These are phyloP conservation scores for Xylariaceae sp. DNA, from an alignment of 2,329 filamentous ascomycete species.

Conservation along the genomic window DNA sequence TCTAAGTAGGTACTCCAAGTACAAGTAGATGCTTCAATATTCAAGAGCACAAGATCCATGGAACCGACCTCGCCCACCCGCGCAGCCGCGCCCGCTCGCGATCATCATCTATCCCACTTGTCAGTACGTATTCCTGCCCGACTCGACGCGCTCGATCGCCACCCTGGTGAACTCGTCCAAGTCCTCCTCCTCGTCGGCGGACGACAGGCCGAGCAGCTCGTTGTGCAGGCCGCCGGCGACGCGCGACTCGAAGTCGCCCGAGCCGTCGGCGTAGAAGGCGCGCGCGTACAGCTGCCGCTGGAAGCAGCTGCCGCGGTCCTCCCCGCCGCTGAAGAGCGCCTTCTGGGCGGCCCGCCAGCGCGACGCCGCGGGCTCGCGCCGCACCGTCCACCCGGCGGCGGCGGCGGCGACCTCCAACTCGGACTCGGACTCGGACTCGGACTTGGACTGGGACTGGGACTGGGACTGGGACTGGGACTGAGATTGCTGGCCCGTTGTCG, in stretches of 20 bases:
- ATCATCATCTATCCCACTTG: too few species aligned
- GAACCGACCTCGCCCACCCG: too few species aligned
- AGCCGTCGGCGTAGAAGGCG: conserved; percentile 40
- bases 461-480: too few species aligned
- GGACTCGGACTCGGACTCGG: too few species aligned
- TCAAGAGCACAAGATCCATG: too few species aligned
- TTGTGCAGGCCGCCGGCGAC: conserved; percentile 38
- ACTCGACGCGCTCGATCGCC: conserved; percentile 30
- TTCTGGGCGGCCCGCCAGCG: conserved; percentile 41
- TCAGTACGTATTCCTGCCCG: too few species aligned
- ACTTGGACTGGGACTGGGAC: too few species aligned
- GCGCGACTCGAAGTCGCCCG: conserved; percentile 33
- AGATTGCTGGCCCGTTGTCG: conserved; percentile 46
- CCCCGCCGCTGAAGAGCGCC: conserved; percentile 34
- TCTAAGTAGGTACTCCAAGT: too few species aligned
- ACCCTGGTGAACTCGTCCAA: conserved; percentile 48
- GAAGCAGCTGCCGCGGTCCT: conserved; percentile 30
- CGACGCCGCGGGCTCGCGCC: conserved; percentile 35
- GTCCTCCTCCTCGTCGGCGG: too few species aligned
- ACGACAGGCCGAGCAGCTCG: conserved; percentile 45
- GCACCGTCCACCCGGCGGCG: conserved; percentile 56
- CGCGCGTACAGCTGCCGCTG: conserved; percentile 46
- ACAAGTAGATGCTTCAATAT: too few species aligned
- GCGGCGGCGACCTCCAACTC: too few species aligned
- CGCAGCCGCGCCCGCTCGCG: too few species aligned